Evolutionary conservation across 768 basidiomycete genomes (phyloP).

Genomic region (Chalciporus chontae): DNA sequence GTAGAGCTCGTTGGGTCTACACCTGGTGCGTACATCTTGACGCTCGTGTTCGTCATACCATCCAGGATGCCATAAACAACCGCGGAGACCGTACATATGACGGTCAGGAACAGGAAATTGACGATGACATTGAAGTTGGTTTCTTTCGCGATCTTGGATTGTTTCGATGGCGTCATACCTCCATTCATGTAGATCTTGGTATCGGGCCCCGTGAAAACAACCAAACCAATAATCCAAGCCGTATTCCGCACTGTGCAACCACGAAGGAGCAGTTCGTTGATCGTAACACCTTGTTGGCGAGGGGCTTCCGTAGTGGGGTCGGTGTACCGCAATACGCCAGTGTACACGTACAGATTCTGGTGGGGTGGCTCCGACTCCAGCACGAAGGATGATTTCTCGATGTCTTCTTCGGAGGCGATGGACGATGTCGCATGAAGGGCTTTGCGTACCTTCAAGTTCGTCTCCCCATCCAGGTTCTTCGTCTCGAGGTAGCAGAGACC

Average conservation of each 20-base stretch:
- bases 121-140: conserved; percentile 97
- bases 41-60: conserved; percentile 56
- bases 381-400: conserved; percentile 81
- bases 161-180: conserved; percentile 92
- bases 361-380: conserved; percentile 93
- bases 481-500: conserved; percentile 95
- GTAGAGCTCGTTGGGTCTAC: conserved; percentile 57
- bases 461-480: conserved; percentile 97
- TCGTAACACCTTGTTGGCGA: conserved; percentile 70
- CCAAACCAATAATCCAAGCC: conserved; percentile 89
- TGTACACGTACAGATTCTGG: conserved; percentile 89
- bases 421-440: conserved; percentile 71
- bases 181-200: conserved; percentile 92
- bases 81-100: conserved; percentile 75
- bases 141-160: conserved; percentile 96
- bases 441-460: conserved; percentile 87
- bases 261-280: conserved; percentile 90
- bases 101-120: conserved; percentile 77
- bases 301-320: conserved; percentile 48
- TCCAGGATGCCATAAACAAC: conserved; percentile 76
- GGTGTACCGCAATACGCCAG: conserved; percentile 76
- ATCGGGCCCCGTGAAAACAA: conserved; percentile 90
- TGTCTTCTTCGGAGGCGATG: conserved; percentile 82
- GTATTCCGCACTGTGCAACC: conserved; percentile 91
- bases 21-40: conserved; percentile 66